Conservation (phyloP, 2,329 filamentous ascomycete species). For the Aspergillus sp. region DNA sequence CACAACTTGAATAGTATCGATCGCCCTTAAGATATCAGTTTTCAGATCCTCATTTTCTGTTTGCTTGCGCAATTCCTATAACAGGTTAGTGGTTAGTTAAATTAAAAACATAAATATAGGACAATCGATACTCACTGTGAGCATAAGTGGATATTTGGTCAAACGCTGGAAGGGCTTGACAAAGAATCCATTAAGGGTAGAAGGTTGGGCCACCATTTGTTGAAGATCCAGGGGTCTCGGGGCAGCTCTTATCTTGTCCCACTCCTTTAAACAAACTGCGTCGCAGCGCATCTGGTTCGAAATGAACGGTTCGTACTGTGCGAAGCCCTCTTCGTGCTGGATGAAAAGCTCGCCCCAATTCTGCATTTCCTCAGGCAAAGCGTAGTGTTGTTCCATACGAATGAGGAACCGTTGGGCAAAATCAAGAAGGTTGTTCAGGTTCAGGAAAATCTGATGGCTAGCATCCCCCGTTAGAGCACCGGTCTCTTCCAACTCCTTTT, state of each 20-base stretch:
- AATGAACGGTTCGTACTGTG: constrained; percentile 94
- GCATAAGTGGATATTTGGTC: constrained; percentile 86
- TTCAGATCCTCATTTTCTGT: constrained; percentile 66
- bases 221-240: constrained; percentile 59
- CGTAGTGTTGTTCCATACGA: constrained; percentile 91
- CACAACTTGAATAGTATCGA: constrained; percentile 75
- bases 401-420: constrained; percentile 95
- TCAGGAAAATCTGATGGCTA: constrained; percentile 92
- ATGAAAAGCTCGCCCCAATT: constrained; percentile 95
- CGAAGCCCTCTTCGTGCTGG: constrained; percentile 78
- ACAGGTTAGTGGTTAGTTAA: background rate
- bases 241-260: constrained; percentile 76
- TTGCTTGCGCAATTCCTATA: constrained; percentile 79
- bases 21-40: constrained; percentile 68
- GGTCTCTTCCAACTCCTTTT: constrained; percentile 82
- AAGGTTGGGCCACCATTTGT: constrained; percentile 78
- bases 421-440: constrained; percentile 90
- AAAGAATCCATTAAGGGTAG: constrained; percentile 84
- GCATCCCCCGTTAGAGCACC: constrained; percentile 84
- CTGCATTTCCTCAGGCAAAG: constrained; percentile 68
- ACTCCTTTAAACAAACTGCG: constrained; percentile 74
- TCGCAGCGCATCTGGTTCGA: constrained; percentile 93
- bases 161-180: constrained; percentile 95
- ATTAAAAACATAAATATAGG: background rate
- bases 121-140: constrained; percentile 58